Evolutionary conservation across 192 early-diverging fungal species (phyloP).

Genomic region (Chytriomyces hyalinus): DNA sequence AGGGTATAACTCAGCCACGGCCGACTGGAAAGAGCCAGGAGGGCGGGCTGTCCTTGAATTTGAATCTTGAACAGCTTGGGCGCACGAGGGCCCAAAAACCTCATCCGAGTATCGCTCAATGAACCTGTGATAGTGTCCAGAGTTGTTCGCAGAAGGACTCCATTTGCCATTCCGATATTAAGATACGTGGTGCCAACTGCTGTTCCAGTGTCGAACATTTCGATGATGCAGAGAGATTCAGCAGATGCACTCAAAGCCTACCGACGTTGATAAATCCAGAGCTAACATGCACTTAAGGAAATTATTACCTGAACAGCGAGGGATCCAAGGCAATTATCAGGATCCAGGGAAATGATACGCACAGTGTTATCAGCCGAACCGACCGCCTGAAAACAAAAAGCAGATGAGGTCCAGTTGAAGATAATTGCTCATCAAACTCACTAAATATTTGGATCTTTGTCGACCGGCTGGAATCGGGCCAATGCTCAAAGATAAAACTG

Average conservation of each 20-base stretch:
- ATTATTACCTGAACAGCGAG: constrained; percentile 63
- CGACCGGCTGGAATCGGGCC: constrained; percentile 80
- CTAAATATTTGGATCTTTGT: constrained; percentile 73
- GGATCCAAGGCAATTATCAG: constrained; percentile 75
- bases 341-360: constrained; percentile 82
- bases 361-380: constrained; percentile 94
- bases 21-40: constrained; percentile 81
- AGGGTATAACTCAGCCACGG: constrained; percentile 89
- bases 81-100: constrained; percentile 84
- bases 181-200: constrained; percentile 70
- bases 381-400: constrained; percentile 61
- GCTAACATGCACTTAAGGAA: neutral
- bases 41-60: constrained; percentile 71
- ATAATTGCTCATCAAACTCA: constrained; percentile 27
- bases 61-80: constrained; percentile 78
- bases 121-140: constrained; percentile 84
- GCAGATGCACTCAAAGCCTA: constrained; percentile 73
- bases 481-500: constrained; percentile 78
- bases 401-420: neutral
- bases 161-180: constrained; percentile 88
- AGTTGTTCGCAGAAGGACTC: constrained; percentile 83
- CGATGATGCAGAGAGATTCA: constrained; percentile 75
- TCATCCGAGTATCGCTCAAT: constrained; percentile 78
- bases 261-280: neutral
- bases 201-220: constrained; percentile 79